Base-by-base conservation (phyloP, 176 grass and related monocot species). In the Phoenix dactylifera region DNA sequence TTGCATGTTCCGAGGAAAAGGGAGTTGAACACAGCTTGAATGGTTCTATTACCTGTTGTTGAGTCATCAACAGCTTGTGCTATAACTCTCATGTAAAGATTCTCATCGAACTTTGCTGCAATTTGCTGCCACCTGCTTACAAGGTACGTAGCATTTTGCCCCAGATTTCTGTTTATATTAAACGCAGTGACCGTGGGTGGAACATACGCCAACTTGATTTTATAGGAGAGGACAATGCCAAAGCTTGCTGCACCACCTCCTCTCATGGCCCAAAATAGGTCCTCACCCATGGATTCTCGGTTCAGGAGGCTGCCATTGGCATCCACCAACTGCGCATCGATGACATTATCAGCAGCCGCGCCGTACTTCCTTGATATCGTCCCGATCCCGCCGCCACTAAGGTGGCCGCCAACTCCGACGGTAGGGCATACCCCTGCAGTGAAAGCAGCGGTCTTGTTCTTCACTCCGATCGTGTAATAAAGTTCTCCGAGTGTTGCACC, bases 261-360 rank as follows among this genome's bases (percentile, higher is more conserved):
- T 54, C 71, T 74, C 14, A 80, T 58, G 50, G 78, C 78, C 72
- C 78, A 81, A 62, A 81, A 81, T 7, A 59, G 26, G 58, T 70
- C 72, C 51, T 75, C 78, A 17, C 78, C 71, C 78, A 81, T 80
- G 22, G 64, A 64, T 62, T 64, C 32, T 58, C 65, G 51, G 29
- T 69, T 49, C 14, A 80, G 64, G 15, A 75, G 54, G 23, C 39
- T 24, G 3, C 78, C 78, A 7, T 65, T 0, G n/a, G 29, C 64
- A 25, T 81, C 54, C 9, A 75, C 71, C 26, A 81, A 44, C 1
- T 15, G 57, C 0, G 59, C 71, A 51, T 81, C 78, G 3, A 81
- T 57, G 5, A 81, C 20, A 30, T 74, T 81, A 63, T 81, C 72
- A 4, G 78, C 50, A 1, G 78, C 16, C 10, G 59, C 3, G 2